A percentile compares a stretch with the other conserved stretches of the same genome.
Conservation (phyloP, 371 early-diverging fungal genomes). For the Gilbertella persicaria region DNA sequence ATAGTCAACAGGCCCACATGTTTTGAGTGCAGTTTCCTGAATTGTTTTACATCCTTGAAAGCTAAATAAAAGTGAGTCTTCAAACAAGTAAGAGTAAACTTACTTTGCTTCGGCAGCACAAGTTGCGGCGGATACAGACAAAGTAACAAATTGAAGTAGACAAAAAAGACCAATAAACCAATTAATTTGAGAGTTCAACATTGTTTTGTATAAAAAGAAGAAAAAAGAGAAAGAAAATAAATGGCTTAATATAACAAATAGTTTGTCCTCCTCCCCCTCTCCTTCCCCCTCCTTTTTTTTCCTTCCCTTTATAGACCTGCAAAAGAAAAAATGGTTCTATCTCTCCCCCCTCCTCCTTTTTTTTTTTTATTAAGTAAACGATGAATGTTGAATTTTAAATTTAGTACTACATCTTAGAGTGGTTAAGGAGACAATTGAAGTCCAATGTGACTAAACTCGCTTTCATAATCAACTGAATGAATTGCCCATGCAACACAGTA, state of each 20-base stretch:
- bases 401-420: no score
- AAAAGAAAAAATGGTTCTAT: no score
- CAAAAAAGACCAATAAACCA: slow-evolving; percentile 4
- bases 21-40: slow-evolving; percentile 12
- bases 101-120: slow-evolving; percentile 42
- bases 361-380: no score
- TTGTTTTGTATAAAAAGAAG: neutral
- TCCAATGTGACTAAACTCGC: slow-evolving; percentile 3
- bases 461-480: slow-evolving; percentile 25
- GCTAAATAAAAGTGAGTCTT: slow-evolving; percentile 4
- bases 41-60: slow-evolving; percentile 34
- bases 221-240: neutral
- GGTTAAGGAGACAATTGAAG: no score
- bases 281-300: no score
- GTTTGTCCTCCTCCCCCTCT: no score
- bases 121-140: slow-evolving; percentile 11
- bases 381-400: no score
- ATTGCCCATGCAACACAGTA: slow-evolving; percentile 89
- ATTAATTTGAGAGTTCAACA: neutral
- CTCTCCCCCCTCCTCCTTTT: no score
- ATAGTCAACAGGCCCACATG: slow-evolving; percentile 31
- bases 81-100: neutral
- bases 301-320: no score
- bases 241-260: neutral
- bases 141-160: slow-evolving; percentile 12